These are phyloP conservation scores for Colletotrichum sp. DNA, from an alignment of 2,329 filamentous ascomycete species.

Conservation along the genomic window DNA sequence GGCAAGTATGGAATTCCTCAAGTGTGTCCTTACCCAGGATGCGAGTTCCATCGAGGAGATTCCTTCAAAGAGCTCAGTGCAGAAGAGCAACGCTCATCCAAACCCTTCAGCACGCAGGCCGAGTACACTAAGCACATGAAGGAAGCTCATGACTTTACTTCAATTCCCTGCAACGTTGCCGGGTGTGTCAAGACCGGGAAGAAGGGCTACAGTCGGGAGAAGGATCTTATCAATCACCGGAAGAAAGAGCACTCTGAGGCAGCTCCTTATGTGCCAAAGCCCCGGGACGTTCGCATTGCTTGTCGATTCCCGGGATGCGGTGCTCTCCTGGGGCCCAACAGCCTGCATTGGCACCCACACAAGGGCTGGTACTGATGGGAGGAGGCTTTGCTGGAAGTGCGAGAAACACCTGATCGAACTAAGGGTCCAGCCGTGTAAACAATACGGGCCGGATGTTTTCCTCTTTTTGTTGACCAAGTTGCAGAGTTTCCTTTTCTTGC, in stretches of 20 bases:
- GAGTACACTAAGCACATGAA: conserved; percentile 41
- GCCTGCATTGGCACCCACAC: too few species aligned
- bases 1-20: neutral
- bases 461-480: too few species aligned
- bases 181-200: conserved; percentile 30
- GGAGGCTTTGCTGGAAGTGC: neutral
- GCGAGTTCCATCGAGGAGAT: conserved; percentile 23
- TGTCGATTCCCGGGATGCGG: neutral
- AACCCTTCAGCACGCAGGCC: conserved; percentile 24
- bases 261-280: neutral
- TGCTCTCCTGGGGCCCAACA: neutral
- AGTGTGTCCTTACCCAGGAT: conserved; percentile 27
- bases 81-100: neutral
- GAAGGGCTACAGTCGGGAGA: conserved; percentile 28
- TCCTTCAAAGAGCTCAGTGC: conserved; percentile 10
- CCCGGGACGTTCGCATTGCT: neutral
- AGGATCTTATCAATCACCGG: conserved; percentile 29
- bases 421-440: too few species aligned
- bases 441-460: too few species aligned
- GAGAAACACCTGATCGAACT: neutral
- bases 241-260: conserved; percentile 23
- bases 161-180: conserved; percentile 33
- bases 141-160: conserved; percentile 35
- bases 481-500: too few species aligned
- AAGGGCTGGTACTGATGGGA: neutral